phyloP scores from a whole-genome alignment of 2,329 filamentous ascomycete genomes.

The Fragosphaeria purpurea region DNA sequence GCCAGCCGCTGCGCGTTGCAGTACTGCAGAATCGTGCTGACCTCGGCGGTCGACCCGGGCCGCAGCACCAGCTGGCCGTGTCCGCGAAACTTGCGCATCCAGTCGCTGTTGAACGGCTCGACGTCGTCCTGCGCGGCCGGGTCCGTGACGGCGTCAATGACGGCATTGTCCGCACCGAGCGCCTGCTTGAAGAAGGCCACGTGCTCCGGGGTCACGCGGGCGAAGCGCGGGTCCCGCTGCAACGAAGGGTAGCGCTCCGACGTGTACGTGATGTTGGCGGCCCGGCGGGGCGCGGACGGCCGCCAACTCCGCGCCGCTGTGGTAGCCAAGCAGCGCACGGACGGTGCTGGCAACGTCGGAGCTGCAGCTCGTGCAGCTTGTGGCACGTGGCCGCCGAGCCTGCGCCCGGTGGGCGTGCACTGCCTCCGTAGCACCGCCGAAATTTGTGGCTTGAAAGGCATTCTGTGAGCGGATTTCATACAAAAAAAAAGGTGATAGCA shows the following conservation, averaged over 20 bases:
- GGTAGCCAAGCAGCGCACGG: slow-evolving; percentile 5
- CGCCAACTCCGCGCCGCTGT: slow-evolving; percentile 4
- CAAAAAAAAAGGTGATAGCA: neutral
- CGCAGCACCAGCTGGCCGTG: slow-evolving; percentile 81
- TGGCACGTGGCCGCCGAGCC: neutral
- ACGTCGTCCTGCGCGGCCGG: slow-evolving; percentile 66
- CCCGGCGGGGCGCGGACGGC: neutral
- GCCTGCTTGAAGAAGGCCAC: slow-evolving; percentile 72
- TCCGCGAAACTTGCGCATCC: slow-evolving; percentile 98
- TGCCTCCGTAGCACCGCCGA: slow-evolving; percentile 7
- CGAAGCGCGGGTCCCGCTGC: slow-evolving; percentile 68
- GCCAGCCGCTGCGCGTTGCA: slow-evolving; percentile 90
- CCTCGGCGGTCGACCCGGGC: slow-evolving; percentile 73
- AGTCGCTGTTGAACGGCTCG: slow-evolving; percentile 89
- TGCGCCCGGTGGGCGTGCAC: neutral
- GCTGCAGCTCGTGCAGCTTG: neutral
- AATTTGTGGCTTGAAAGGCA: slow-evolving; percentile 8
- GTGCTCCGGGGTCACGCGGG: slow-evolving; percentile 64
- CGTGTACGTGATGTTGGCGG: slow-evolving; percentile 53
- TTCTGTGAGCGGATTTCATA: neutral
- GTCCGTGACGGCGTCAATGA: slow-evolving; percentile 72
- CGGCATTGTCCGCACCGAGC: slow-evolving; percentile 59
- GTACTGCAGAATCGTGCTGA: slow-evolving; percentile 84
- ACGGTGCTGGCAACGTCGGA: neutral
- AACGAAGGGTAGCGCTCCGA: slow-evolving; percentile 77